These are phyloP conservation scores for Candolleomyces eurysporus DNA, from an alignment of 768 basidiomycete species.

Conservation along the genomic window DNA sequence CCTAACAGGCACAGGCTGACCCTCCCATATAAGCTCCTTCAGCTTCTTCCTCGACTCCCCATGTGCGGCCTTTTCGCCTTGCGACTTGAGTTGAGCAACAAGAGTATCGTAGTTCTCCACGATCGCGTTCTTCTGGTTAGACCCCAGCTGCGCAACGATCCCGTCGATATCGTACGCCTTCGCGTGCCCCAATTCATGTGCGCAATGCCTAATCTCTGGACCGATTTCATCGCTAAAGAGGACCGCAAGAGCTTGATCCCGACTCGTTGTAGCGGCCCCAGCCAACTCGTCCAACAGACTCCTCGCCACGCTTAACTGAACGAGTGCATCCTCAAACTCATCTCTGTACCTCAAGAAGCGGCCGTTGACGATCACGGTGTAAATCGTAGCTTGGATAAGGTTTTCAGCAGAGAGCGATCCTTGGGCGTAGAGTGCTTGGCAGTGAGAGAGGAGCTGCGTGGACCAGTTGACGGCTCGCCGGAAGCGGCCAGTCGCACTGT, in stretches of 20 bases:
- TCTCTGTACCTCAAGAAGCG: conserved; percentile 76
- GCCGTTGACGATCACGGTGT: conserved; percentile 81
- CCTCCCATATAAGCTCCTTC: conserved; percentile 72
- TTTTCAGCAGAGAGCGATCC: conserved; percentile 54
- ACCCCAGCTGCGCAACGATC: conserved; percentile 64
- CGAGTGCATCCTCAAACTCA: conserved; percentile 71
- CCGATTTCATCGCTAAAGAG: conserved; percentile 85
- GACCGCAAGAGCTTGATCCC: conserved; percentile 84
- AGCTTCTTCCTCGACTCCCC: conserved; percentile 53
- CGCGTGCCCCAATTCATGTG: conserved; percentile 78
- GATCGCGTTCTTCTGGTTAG: conserved; percentile 53
- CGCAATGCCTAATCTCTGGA: conserved; percentile 89
- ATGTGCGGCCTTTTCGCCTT: conserved; percentile 33
- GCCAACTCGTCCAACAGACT: conserved; percentile 69
- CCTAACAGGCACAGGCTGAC: conserved; percentile 76
- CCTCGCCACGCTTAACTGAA: conserved; percentile 78
- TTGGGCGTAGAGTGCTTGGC: conserved; percentile 57
- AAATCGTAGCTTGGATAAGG: conserved; percentile 70
- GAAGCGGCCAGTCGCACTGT: conserved; percentile 77
- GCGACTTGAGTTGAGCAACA: conserved; percentile 47
- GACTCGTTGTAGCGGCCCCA: conserved; percentile 59
- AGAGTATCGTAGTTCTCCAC: conserved; percentile 63
- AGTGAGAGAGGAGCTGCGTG: conserved; percentile 70
- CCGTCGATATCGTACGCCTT: conserved; percentile 82
- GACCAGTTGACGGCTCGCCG: conserved; percentile 79